Base-by-base conservation (phyloP, 2,329 filamentous ascomycete genomes). In the Calycina herbarum region DNA sequence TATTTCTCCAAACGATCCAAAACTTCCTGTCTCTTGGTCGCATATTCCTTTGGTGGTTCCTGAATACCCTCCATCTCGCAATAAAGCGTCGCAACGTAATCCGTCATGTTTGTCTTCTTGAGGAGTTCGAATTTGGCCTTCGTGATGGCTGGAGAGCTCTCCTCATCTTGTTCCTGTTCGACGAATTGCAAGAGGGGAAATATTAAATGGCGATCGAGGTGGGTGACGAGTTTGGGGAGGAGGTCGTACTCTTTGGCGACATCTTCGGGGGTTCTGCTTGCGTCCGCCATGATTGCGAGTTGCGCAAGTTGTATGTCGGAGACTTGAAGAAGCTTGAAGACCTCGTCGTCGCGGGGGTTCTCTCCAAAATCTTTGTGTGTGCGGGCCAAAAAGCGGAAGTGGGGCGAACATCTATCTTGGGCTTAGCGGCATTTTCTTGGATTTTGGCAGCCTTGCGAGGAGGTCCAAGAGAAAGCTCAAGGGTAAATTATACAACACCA, bases 81-180 rank as follows among this genome's bases (percentile, higher is more conserved):
- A 84, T 96, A 93, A 72, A 99, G 83, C 76, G 90, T 91, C 76
- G 94, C 94, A 63, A 98, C 92, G 78, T 96, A 99, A 81, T 99
- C 95, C 75, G 91, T 95, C 95, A 99, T 99, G 85, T 98, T 97
- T 76, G 95, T 98, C 79, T 93, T 89, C 83, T 96, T 94, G 73
- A 99, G 88, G 66, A 99, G 88, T 81, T 94, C 90, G 79, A 94
- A 97, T 81, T 97, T 97, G 74, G 93, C 89, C 77, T 91, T 87
- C 69, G 90, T 89, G 74, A 96, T 89, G 78, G 94, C 89, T 74
- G 83, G 83, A 64, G 86, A 80, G 79, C 85, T 86, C 76, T 93
- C 91, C 78, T 93, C 89, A 71, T 96, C 90, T 78, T 92, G 89
- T 77, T 90, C 89, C 15, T 40, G 38, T 76, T 89, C 89, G 75